Base-by-base conservation (phyloP, 257 asterid species). In the Prunella vulgaris region DNA sequence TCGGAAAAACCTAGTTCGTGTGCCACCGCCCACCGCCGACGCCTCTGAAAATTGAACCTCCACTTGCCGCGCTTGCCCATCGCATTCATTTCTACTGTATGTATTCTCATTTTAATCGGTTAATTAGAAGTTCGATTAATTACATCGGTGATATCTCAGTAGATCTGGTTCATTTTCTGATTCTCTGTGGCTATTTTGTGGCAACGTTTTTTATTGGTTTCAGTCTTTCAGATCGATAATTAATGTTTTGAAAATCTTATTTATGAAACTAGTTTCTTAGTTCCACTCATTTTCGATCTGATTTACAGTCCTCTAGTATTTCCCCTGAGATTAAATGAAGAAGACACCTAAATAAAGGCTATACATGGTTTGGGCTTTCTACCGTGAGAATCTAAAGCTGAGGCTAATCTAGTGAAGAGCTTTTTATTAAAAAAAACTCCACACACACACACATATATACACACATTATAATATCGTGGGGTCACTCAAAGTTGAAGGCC, bases 151-250 rank as follows among this genome's bases (percentile, higher is more conserved):
- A 32, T 32, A 6, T 32, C 37, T 25, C 28, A n/a, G n/a, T 25
- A 25, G 28, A 32, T 32, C 6, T 32, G 37, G 37, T 5, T 10
- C 24, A 15, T 63, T 21, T 37, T 35, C 4, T 48, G 73, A 38
- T 46, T 15, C 28, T 21, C 52, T 53, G 24, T 58, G 12, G 30
- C 53, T 52, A 24, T 7, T 61, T 40, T 7, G 71, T 56, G 17
- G 21, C 20, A 49, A 24, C 27, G 21, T 57, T 35, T 33, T 53
- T 21, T 46, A 69, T 62, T 49, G 24, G 54, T 20, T 70, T 57
- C 68, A 69, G 70, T 62, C 61, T 20, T 70, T 57, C 68, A 69
- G 70, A 68, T 68, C 59, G 0, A 0, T 59, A 28, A 24, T 18
- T 53, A 9, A 22, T 18, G 13, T 40, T 12, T 71, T 14, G 48